Conservation (phyloP, 805 yeast species). For the Yarrowia yakushimensis region DNA sequence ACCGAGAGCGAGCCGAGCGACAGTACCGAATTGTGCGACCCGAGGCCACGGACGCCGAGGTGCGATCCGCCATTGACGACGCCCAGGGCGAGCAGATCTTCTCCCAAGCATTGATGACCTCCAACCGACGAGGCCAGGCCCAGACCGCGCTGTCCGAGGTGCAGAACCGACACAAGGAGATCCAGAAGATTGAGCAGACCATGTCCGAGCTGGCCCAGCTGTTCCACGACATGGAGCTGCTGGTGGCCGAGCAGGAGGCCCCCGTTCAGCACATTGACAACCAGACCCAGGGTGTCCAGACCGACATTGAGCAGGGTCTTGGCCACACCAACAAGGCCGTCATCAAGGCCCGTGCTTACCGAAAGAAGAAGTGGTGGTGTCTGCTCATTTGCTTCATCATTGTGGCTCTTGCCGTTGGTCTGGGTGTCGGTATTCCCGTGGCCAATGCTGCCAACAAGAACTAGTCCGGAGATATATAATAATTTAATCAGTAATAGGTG, state of each 20-base stretch:
- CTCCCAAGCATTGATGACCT: constrained; percentile 65
- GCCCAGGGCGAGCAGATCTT: constrained; percentile 83
- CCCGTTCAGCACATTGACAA: constrained; percentile 78
- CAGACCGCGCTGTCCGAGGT: constrained; percentile 93
- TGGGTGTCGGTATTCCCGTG: constrained; percentile 20
- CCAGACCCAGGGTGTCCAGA: constrained; percentile 77
- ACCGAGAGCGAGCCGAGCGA: constrained; percentile 83
- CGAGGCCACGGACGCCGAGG: constrained; percentile 65
- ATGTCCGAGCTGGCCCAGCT: constrained; percentile 94
- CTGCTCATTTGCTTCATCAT: constrained; percentile 46
- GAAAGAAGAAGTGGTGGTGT: constrained; percentile 89
- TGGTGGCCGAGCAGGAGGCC: constrained; percentile 93
- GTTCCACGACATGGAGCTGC: constrained; percentile 92
- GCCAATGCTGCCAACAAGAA: neutral
- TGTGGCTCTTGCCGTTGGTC: constrained; percentile 20
- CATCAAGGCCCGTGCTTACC: constrained; percentile 78
- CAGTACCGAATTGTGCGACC: constrained; percentile 74
- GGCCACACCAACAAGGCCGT: constrained; percentile 92
- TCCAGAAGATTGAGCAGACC: constrained; percentile 89
- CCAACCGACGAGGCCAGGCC: constrained; percentile 60
- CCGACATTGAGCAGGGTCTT: constrained; percentile 88
- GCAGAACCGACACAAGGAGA: constrained; percentile 91
- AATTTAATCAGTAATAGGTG: constrained; percentile 18
- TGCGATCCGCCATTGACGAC: constrained; percentile 79
- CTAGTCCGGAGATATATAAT: constrained; percentile 5